Percentiles rank a stretch among this genome's conserved stretches.
phyloP scores from a whole-genome alignment of 1,284 basidiomycete species.

The Sanghuangporus sanghuang region DNA sequence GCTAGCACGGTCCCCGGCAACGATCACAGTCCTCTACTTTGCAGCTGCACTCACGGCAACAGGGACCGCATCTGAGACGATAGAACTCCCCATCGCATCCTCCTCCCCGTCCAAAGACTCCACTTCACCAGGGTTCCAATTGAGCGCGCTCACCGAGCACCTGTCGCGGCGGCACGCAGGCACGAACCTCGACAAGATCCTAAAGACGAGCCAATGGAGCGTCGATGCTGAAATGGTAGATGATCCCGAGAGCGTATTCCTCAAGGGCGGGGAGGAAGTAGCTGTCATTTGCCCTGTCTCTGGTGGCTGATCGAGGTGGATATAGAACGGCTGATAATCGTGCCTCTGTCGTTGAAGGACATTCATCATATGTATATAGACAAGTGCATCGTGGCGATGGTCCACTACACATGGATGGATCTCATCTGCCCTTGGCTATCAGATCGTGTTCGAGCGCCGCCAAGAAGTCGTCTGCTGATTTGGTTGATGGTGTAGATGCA shows the following conservation, averaged over 20 bases:
- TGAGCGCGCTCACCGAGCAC: conserved; percentile 46
- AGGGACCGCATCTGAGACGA: conserved; percentile 44
- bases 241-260: conserved; percentile 39
- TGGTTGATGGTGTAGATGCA: conserved; percentile 18
- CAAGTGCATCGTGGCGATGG: background rate
- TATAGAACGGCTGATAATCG: background rate
- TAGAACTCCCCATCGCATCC: conserved; percentile 34
- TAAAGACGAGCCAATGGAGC: conserved; percentile 66
- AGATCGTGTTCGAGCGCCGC: conserved; percentile 53
- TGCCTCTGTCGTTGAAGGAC: background rate
- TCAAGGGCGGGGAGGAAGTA: conserved; percentile 72
- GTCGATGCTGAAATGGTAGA: conserved; percentile 77
- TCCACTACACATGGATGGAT: background rate
- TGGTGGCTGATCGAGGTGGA: conserved; percentile 47
- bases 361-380: background rate
- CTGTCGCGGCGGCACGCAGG: conserved; percentile 50
- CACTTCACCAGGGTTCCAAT: conserved; percentile 32
- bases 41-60: conserved; percentile 71
- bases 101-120: conserved; percentile 25
- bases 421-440: conserved; percentile 6
- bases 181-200: conserved; percentile 43
- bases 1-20: too few species aligned
- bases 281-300: conserved; percentile 81
- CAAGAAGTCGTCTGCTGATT: conserved; percentile 58
- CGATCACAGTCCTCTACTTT: conserved; percentile 66